A percentile compares a stretch with the other conserved stretches of the same genome.
Evolutionary conservation across 164 flowering plant genomes (phyloP).

Genomic region (Dillenia turbinata): DNA sequence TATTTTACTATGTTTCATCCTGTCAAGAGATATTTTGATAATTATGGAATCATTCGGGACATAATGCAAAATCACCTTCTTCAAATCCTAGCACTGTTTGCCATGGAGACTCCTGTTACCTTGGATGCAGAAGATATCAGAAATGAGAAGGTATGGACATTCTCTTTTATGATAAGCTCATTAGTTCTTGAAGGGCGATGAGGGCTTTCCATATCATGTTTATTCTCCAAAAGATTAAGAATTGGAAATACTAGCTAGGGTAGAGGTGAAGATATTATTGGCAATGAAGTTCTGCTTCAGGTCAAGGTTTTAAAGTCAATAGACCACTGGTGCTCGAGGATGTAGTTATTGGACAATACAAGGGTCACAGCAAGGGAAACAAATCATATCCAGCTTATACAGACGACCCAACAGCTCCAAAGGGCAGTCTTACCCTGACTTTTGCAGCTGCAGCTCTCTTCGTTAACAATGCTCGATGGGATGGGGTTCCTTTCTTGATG

Average conservation of each 20-base stretch:
- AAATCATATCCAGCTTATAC: slow-evolving; percentile 53
- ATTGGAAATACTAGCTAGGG: too few species aligned
- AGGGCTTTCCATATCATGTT: too few species aligned
- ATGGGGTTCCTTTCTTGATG: slow-evolving; percentile 92
- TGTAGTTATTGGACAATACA: slow-evolving; percentile 68
- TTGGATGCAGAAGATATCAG: slow-evolving; percentile 88
- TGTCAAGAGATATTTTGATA: slow-evolving; percentile 58
- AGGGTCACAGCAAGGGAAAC: slow-evolving; percentile 57
- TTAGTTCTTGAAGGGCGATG: too few species aligned
- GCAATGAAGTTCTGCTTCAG: slow-evolving; percentile 23
- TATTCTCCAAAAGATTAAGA: too few species aligned
- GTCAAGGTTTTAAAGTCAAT: slow-evolving; percentile 82
- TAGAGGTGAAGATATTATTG: too few species aligned
- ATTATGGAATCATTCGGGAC: slow-evolving; percentile 88
- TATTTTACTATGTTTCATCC: slow-evolving; percentile 1
- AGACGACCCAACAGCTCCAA: slow-evolving; percentile 70
- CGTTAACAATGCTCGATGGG: slow-evolving; percentile 89
- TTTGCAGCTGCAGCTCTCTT: slow-evolving; percentile 83
- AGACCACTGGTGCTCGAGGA: slow-evolving; percentile 55
- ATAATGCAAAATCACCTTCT: slow-evolving; percentile 90
- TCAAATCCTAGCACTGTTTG: slow-evolving; percentile 80
- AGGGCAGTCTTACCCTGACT: slow-evolving; percentile 66
- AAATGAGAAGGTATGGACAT: slow-evolving; percentile 69
- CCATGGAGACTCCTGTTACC: slow-evolving; percentile 96
- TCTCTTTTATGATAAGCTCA: neutral